phyloP scores from a whole-genome alignment of 148 eudicot genomes.

The Polygonum maritimum region DNA sequence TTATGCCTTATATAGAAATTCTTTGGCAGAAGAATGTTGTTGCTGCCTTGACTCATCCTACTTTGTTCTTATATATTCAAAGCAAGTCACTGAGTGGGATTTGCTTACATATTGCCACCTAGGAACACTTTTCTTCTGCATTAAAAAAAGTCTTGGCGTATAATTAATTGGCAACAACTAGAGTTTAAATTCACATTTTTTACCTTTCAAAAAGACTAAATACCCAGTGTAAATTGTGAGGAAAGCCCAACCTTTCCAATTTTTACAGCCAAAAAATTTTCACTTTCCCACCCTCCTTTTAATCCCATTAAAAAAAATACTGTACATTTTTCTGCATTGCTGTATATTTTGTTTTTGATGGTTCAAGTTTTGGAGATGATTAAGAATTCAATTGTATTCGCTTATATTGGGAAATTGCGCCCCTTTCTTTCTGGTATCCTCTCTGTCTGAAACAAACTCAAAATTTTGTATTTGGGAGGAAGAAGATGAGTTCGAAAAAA shows the following conservation, averaged over 20 bases:
- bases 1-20: not conserved
- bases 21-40: not conserved
- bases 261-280: not conserved
- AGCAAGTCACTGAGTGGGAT: not conserved
- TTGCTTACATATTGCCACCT: not conserved
- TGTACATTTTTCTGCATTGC: not conserved
- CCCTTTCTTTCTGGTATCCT: not conserved
- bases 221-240: not conserved
- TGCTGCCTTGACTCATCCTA: not conserved
- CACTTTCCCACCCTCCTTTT: not conserved
- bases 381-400: not conserved
- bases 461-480: not conserved
- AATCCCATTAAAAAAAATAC: not conserved
- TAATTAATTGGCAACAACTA: too few relatives aligned
- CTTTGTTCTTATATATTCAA: not conserved
- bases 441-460: not conserved
- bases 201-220: not conserved
- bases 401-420: not conserved
- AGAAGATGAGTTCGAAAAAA: slow-evolving; percentile 20
- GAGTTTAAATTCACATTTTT: too few relatives aligned
- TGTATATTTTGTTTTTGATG: not conserved
- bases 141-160: too few relatives aligned
- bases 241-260: not conserved
- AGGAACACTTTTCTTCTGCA: too few relatives aligned
- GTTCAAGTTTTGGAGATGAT: not conserved